phyloP scores from a whole-genome alignment of 1,284 basidiomycete genomes.

The Naganishia albida region DNA sequence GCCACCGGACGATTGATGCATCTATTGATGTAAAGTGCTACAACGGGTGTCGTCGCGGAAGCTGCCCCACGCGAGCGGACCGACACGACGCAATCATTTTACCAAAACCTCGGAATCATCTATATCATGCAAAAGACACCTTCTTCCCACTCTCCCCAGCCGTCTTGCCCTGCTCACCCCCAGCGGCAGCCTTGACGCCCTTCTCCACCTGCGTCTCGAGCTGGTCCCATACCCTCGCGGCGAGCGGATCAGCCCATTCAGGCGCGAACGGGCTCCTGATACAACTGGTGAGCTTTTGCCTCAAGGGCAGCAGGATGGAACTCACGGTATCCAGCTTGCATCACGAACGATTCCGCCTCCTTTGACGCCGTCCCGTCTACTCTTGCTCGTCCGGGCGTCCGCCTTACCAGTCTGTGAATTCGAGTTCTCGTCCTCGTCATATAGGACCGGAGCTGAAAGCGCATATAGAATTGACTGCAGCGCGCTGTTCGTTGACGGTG shows the following conservation, averaged over 20 bases:
- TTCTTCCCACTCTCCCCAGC: neutral
- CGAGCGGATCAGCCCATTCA: conserved; percentile 15
- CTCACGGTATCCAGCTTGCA: conserved; percentile 50
- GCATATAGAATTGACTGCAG: conserved; percentile 51
- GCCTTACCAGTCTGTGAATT: conserved; percentile 2
- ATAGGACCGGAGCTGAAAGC: conserved; percentile 46
- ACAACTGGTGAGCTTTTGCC: no score
- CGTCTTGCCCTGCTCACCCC: neutral
- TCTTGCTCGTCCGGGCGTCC: conserved; percentile 34
- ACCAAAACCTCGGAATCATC: neutral
- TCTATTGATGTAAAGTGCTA: no score
- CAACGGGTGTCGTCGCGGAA: no score
- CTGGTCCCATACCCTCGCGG: conserved; percentile 37
- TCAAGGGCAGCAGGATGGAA: neutral
- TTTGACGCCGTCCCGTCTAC: conserved; percentile 36
- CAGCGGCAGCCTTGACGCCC: conserved; percentile 38
- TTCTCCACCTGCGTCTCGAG: conserved; percentile 46
- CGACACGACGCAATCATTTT: no score
- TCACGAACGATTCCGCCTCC: conserved; percentile 50
- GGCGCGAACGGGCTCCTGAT: conserved; percentile 12
- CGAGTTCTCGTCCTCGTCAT: conserved; percentile 30
- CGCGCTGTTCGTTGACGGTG: conserved; percentile 43
- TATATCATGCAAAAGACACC: conserved; percentile 9
- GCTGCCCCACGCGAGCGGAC: no score
- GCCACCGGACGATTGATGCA: no score